Evolutionary conservation across 495 filamentous ascomycete species (phyloP).

Genomic region (Lophiostoma macrostomum): DNA sequence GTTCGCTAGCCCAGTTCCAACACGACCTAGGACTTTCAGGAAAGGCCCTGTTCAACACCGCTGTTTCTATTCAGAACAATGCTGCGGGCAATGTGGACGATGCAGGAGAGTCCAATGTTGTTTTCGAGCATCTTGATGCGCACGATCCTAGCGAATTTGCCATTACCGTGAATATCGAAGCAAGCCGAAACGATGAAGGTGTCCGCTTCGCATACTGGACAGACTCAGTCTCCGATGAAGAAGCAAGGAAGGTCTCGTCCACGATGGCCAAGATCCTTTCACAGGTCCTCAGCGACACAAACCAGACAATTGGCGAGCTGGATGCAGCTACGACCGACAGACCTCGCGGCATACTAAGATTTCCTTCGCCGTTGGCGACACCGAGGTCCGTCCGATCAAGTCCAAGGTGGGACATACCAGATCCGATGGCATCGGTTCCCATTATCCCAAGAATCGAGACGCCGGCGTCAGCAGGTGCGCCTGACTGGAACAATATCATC

Average conservation of each 20-base stretch:
- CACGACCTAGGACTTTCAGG: constrained; percentile 30
- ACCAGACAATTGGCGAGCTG: constrained; percentile 19
- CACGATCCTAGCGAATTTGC: constrained; percentile 32
- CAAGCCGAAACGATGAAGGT: constrained; percentile 26
- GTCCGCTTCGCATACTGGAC: constrained; percentile 31
- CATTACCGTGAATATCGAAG: constrained; percentile 32
- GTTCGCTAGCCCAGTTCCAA: constrained; percentile 32
- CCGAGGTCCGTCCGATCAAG: not conserved
- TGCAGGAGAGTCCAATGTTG: constrained; percentile 1
- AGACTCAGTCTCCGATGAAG: constrained; percentile 23
- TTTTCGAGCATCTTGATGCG: constrained; percentile 24
- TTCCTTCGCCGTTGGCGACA: not conserved
- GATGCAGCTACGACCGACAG: constrained; percentile 20
- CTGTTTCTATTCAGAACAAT: constrained; percentile 30
- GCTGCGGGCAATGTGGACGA: constrained; percentile 6
- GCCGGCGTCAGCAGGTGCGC: not conserved
- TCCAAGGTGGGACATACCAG: constrained; percentile 1
- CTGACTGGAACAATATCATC: constrained; percentile 24
- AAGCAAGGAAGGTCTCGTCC: constrained; percentile 17
- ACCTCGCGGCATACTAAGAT: not conserved
- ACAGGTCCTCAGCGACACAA: constrained; percentile 11
- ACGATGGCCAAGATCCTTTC: constrained; percentile 19
- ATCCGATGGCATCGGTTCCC: constrained; percentile 2
- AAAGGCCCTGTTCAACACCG: constrained; percentile 33
- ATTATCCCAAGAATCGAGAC: constrained; percentile 3